phyloP scores from a whole-genome alignment of 768 basidiomycete species.

The Phanerodontia chrysosporium region DNA sequence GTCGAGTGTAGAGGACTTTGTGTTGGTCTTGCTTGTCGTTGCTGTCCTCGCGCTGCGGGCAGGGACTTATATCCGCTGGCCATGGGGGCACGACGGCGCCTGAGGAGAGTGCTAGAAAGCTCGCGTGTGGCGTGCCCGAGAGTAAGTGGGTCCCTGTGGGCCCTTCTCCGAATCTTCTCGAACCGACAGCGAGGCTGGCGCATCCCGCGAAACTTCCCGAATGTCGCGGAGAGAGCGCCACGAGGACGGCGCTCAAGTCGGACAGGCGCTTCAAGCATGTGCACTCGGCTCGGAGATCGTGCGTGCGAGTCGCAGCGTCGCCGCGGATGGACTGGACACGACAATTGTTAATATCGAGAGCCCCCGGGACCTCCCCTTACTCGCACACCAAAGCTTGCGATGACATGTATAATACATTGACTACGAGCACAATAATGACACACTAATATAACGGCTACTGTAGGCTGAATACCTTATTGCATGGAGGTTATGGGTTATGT shows the following conservation, averaged over 20 bases:
- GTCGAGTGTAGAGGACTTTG: not conserved
- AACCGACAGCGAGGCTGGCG: no score
- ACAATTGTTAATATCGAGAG: no score
- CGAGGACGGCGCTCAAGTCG: not conserved
- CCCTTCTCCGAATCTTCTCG: not conserved
- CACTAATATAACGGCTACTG: slow-evolving; percentile 13
- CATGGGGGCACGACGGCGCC: not conserved
- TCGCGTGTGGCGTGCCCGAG: not conserved
- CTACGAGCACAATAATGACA: slow-evolving; percentile 14
- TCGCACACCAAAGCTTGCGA: no score
- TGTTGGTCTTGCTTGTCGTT: not conserved
- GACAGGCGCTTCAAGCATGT: no score
- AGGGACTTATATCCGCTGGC: not conserved
- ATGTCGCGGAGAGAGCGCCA: not conserved
- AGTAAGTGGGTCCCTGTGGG: not conserved
- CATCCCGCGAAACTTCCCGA: not conserved
- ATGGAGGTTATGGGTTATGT: slow-evolving; percentile 1
- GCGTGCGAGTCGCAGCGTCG: no score
- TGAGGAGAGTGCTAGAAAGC: not conserved
- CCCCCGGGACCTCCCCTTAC: no score
- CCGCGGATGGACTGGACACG: no score
- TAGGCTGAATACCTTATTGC: slow-evolving; percentile 6
- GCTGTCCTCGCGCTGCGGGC: not conserved
- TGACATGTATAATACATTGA: slow-evolving; percentile 12
- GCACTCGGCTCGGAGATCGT: no score